Evolutionary conservation across 352 stramenopile species (phyloP).

Genomic region (Globisporangium cylindrosporum): DNA sequence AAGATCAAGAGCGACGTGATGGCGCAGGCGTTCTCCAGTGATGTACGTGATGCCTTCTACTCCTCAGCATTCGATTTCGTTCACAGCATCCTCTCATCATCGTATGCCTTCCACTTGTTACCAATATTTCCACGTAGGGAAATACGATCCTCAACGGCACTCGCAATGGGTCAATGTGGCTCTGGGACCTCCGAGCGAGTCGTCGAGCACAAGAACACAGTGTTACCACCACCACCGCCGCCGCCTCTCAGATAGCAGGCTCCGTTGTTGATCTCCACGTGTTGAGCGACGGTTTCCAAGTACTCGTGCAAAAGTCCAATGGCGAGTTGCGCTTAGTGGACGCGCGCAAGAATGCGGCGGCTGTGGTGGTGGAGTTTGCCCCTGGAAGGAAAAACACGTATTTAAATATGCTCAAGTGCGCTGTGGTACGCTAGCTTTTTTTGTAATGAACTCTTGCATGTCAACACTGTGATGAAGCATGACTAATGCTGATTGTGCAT

Average conservation of each 20-base stretch:
- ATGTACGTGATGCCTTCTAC: not conserved
- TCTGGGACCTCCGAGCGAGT: slow-evolving; percentile 42
- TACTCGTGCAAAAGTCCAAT: slow-evolving; percentile 45
- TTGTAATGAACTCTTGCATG: not conserved
- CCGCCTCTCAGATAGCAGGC: slow-evolving; percentile 13
- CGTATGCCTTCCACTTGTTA: not conserved
- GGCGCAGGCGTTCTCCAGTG: slow-evolving; percentile 35
- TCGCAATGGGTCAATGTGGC: slow-evolving; percentile 40
- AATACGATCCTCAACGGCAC: slow-evolving; percentile 50
- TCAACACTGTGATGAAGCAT: not conserved
- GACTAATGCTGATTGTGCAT: not conserved
- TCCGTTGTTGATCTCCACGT: slow-evolving; percentile 39
- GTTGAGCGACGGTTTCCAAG: slow-evolving; percentile 34
- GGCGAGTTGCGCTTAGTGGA: slow-evolving; percentile 46
- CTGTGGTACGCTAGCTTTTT: slow-evolving; percentile 20
- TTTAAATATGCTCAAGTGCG: slow-evolving; percentile 29
- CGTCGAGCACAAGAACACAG: slow-evolving; percentile 17
- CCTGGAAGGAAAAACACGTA: slow-evolving; percentile 27
- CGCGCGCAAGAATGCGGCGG: slow-evolving; percentile 33
- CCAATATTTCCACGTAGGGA: slow-evolving; percentile 17
- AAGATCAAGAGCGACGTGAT: slow-evolving; percentile 36
- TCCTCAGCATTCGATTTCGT: not conserved
- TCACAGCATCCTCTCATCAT: not conserved
- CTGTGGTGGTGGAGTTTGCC: slow-evolving; percentile 31
- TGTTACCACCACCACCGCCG: slow-evolving; percentile 14